Conservation (phyloP, 2,329 filamentous ascomycete species). For the Blastomyces gilchristii region DNA sequence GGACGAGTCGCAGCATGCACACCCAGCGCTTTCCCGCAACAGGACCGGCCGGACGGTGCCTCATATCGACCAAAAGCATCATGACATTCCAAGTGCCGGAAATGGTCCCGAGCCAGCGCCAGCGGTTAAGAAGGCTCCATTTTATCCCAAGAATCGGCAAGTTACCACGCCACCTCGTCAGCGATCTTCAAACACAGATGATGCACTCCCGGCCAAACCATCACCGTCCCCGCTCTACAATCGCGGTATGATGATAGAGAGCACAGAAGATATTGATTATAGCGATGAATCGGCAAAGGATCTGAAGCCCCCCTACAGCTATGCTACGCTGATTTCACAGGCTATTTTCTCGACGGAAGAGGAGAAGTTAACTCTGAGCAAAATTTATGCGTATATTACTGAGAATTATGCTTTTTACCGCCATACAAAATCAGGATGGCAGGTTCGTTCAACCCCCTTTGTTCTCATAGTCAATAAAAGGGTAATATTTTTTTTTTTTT, state of each 20-base stretch:
- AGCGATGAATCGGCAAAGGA: constrained; percentile 77
- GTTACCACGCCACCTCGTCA: constrained; percentile 19
- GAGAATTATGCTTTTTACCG: constrained; percentile 89
- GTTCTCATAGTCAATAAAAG: not conserved
- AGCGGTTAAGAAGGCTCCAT: constrained; percentile 30
- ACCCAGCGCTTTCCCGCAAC: constrained; percentile 19
- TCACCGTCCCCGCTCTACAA: constrained; percentile 42
- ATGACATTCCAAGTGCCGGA: not conserved
- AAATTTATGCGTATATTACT: constrained; percentile 91
- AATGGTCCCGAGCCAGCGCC: constrained; percentile 1
- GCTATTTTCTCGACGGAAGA: constrained; percentile 81
- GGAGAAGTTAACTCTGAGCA: constrained; percentile 79
- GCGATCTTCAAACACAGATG: constrained; percentile 13
- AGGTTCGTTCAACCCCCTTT: constrained; percentile 47
- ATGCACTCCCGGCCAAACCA: constrained; percentile 23
- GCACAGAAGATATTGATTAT: constrained; percentile 44
- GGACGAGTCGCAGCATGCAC: constrained; percentile 31
- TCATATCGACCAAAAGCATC: constrained; percentile 2
- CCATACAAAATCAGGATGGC: constrained; percentile 73
- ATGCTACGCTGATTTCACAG: constrained; percentile 93
- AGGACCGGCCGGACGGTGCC: constrained; percentile 15
- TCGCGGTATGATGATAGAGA: constrained; percentile 45
- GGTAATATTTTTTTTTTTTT: not conserved
- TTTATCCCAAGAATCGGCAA: constrained; percentile 34
- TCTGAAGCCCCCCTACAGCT: constrained; percentile 91